A percentile compares a stretch with the other conserved stretches of the same genome.
Conservation (phyloP, 768 basidiomycete genomes). For the Macrolepiota fuliginosa region DNA sequence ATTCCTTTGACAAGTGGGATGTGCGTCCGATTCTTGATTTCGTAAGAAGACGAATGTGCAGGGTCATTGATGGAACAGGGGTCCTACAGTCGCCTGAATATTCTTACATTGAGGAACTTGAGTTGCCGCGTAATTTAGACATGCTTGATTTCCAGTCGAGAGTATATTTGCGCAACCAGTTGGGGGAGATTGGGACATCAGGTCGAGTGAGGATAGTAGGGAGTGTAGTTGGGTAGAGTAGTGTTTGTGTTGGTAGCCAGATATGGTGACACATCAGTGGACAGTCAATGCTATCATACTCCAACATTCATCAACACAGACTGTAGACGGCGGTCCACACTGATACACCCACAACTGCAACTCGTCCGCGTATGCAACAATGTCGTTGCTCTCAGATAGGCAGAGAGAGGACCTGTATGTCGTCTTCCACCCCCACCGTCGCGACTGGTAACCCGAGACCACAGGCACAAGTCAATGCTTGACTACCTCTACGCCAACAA, state of each 20-base stretch:
- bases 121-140: neutral
- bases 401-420: conserved; percentile 26
- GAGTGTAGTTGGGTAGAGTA: neutral
- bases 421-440: conserved; percentile 1
- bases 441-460: conserved; percentile 16
- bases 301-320: conserved; percentile 7
- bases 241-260: conserved; percentile 1
- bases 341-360: neutral
- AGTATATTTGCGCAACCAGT: neutral
- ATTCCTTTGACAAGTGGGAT: conserved; percentile 1
- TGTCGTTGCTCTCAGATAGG: conserved; percentile 25
- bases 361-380: conserved; percentile 9
- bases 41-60: conserved; percentile 13
- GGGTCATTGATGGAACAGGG: neutral
- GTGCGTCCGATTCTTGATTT: conserved; percentile 17
- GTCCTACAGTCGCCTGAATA: neutral
- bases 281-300: conserved; percentile 2
- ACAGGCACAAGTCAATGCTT: conserved; percentile 77
- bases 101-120: conserved; percentile 9
- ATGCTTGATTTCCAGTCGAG: neutral
- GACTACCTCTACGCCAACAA: conserved; percentile 72
- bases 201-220: neutral
- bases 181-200: neutral
- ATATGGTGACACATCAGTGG: conserved; percentile 5
- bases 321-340: neutral